Conservation (phyloP, 345 rosid genomes). For the Linum trigynum region DNA sequence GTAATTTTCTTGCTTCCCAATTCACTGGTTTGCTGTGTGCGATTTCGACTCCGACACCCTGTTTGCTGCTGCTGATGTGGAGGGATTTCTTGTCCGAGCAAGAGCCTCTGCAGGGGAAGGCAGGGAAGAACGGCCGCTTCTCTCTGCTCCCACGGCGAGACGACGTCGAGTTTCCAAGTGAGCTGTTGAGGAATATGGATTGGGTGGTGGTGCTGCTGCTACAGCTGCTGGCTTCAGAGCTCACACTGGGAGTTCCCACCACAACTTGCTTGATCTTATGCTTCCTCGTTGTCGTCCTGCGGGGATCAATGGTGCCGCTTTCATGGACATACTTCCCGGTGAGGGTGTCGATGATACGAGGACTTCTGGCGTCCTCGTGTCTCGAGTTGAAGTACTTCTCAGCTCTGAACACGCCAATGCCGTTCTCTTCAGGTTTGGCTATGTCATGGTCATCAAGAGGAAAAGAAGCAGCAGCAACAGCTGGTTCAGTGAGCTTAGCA, state of each 20-base stretch:
- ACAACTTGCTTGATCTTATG: neutral
- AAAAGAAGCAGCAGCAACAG: conserved; percentile 17
- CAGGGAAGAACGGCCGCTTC: conserved; percentile 32
- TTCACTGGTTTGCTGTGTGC: conserved; percentile 13
- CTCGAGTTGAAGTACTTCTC: conserved; percentile 48
- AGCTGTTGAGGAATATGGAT: conserved; percentile 21
- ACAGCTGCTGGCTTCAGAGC: conserved; percentile 36
- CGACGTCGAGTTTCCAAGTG: conserved; percentile 12
- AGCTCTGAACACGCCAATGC: conserved; percentile 42
- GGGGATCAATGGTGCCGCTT: conserved; percentile 22
- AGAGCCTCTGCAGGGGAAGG: conserved; percentile 37
- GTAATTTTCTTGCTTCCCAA: conserved; percentile 14
- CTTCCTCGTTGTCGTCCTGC: conserved; percentile 13
- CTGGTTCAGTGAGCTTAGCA: conserved; percentile 23
- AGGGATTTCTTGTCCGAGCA: conserved; percentile 45
- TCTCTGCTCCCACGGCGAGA: conserved; percentile 12
- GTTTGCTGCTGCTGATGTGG: conserved; percentile 12
- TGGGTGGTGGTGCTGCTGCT: conserved; percentile 22
- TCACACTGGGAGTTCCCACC: conserved; percentile 34
- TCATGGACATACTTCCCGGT: conserved; percentile 7
- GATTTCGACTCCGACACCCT: conserved; percentile 12
- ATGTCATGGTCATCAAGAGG: conserved; percentile 17
- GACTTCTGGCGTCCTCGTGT: conserved; percentile 18
- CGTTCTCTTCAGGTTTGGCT: conserved; percentile 25
- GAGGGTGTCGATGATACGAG: conserved; percentile 12